phyloP scores from a whole-genome alignment of 2,329 filamentous ascomycete genomes.

The Cercospora sp. region DNA sequence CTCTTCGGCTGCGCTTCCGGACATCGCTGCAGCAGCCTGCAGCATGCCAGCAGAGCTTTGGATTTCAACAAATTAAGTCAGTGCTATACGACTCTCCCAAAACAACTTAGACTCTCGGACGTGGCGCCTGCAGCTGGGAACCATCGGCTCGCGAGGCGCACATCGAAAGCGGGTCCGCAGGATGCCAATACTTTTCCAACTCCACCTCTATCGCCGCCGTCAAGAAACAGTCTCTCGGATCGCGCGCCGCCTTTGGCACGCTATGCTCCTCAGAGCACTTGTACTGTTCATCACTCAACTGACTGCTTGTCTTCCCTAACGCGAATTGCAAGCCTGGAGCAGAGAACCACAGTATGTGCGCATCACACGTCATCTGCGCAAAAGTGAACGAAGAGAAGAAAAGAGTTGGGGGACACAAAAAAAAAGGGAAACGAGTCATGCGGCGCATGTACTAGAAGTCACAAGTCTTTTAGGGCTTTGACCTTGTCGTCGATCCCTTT shows the following conservation, averaged over 20 bases:
- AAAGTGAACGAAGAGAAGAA: neutral
- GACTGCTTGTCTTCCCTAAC: neutral
- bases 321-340: neutral
- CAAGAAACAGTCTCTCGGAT: neutral
- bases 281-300: neutral
- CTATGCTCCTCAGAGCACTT: neutral
- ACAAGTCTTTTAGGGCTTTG: neutral
- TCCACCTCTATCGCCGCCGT: neutral
- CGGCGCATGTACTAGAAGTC: neutral
- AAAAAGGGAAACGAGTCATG: neutral
- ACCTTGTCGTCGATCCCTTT: neutral
- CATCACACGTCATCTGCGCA: neutral
- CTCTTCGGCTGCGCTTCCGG: neutral
- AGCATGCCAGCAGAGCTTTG: neutral
- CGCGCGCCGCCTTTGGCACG: neutral
- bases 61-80: conserved; percentile 2
- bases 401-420: neutral
- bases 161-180: conserved; percentile 1
- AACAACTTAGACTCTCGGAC: neutral
- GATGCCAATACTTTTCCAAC: neutral
- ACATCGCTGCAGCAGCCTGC: neutral
- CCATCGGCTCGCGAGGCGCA: neutral
- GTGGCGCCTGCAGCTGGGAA: conserved; percentile 1
- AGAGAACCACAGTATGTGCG: neutral
- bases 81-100: conserved; percentile 5